Conservation (phyloP, 1,284 basidiomycete genomes). For the Ceratobasidium theobromae region DNA sequence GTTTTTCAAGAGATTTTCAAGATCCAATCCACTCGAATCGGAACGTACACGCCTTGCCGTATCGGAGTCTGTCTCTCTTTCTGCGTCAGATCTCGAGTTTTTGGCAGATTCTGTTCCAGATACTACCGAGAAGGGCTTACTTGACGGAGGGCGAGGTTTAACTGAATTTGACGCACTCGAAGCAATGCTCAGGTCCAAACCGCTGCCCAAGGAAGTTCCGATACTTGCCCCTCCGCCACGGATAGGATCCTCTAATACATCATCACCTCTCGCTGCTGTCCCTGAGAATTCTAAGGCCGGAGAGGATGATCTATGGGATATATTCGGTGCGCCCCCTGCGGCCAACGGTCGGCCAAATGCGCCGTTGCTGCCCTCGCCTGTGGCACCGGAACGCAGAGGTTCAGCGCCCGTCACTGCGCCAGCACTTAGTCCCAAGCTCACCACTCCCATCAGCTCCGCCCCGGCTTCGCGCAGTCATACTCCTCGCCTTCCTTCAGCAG, state of each 20-base stretch:
- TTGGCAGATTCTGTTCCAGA: slow-evolving; percentile 24
- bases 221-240: slow-evolving; percentile 15
- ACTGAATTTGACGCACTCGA: slow-evolving; percentile 27
- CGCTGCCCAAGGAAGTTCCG: slow-evolving; percentile 17
- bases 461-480: slow-evolving; percentile 24
- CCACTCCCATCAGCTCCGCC: slow-evolving; percentile 21
- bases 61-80: slow-evolving; percentile 21
- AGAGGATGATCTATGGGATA: slow-evolving; percentile 27
- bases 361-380: background rate
- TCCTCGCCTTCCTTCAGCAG: slow-evolving; percentile 18
- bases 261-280: slow-evolving; percentile 21
- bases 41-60: slow-evolving; percentile 7
- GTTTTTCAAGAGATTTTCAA: slow-evolving; percentile 28
- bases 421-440: slow-evolving; percentile 23
- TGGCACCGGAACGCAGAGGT: no score
- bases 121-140: slow-evolving; percentile 3
- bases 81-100: slow-evolving; percentile 21
- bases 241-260: background rate
- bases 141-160: slow-evolving; percentile 16
- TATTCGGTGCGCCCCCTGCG: slow-evolving; percentile 14
- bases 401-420: no score
- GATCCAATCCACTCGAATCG: slow-evolving; percentile 10
- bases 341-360: slow-evolving; percentile 9
- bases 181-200: slow-evolving; percentile 22
- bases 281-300: slow-evolving; percentile 6